These are phyloP conservation scores for Podospora didyma DNA, from an alignment of 495 filamentous ascomycete genomes.

Conservation along the genomic window DNA sequence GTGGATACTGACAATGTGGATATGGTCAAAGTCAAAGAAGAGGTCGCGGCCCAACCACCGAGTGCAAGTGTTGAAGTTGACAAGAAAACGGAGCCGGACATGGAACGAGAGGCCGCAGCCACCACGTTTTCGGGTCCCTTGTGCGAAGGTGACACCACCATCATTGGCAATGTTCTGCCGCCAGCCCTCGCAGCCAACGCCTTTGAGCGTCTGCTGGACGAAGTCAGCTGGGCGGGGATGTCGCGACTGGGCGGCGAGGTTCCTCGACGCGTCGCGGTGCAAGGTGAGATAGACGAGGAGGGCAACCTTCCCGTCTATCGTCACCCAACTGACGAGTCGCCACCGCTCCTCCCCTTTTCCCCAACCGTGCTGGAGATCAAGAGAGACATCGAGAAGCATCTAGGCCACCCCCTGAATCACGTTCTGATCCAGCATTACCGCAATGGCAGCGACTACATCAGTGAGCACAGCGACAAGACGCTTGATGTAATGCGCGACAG, in stretches of 20 bases:
- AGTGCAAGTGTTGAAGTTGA: background rate
- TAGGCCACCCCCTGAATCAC: conserved; percentile 86
- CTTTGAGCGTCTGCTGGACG: conserved; percentile 67
- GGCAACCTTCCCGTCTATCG: conserved; percentile 87
- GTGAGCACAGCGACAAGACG: conserved; percentile 96
- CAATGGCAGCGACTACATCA: conserved; percentile 86
- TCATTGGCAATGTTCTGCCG: conserved; percentile 66
- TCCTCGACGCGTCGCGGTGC: conserved; percentile 87
- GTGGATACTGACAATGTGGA: background rate
- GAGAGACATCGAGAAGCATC: conserved; percentile 56
- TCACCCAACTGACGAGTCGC: conserved; percentile 88
- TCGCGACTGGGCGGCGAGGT: conserved; percentile 88
- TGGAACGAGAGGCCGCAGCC: background rate
- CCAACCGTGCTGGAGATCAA: conserved; percentile 66
- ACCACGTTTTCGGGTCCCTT: conserved; percentile 27
- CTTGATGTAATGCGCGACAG: conserved; percentile 80
- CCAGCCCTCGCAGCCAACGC: conserved; percentile 46
- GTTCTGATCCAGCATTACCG: conserved; percentile 92
- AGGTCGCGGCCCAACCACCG: conserved; percentile 2
- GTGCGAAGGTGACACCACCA: conserved; percentile 75
- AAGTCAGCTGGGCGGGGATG: conserved; percentile 91
- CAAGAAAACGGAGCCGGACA: conserved; percentile 1
- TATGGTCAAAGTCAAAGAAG: conserved; percentile 13
- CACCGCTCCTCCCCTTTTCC: conserved; percentile 72
- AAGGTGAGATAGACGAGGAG: conserved; percentile 67